phyloP scores from a whole-genome alignment of 768 basidiomycete species.

The Tulasnella sp. region DNA sequence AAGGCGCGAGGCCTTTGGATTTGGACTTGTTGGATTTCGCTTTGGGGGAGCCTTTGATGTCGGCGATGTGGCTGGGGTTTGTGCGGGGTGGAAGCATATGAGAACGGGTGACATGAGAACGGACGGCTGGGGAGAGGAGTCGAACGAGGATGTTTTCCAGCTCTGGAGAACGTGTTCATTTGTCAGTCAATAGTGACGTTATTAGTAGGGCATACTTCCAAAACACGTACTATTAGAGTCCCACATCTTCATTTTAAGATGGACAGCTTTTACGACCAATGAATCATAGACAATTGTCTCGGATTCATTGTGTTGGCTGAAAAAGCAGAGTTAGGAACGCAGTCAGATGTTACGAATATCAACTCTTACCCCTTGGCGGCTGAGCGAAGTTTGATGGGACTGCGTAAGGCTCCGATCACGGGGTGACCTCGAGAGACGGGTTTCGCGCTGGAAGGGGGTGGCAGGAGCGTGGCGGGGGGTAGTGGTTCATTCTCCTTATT shows the following conservation, averaged over 20 bases:
- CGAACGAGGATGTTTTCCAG: conserved; percentile 27
- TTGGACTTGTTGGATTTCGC: background rate
- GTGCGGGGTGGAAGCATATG: conserved; percentile 21
- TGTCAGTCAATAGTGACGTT: too few species aligned
- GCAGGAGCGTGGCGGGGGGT: background rate
- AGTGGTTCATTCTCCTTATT: conserved; percentile 22
- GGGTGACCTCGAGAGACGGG: background rate
- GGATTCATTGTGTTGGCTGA: background rate
- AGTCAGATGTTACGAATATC: too few species aligned
- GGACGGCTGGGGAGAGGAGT: conserved; percentile 25
- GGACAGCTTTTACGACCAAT: conserved; percentile 54
- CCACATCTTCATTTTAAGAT: conserved; percentile 83
- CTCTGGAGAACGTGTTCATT: conserved; percentile 23
- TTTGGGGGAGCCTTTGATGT: conserved; percentile 30
- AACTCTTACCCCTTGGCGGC: background rate
- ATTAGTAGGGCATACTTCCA: too few species aligned
- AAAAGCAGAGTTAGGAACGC: too few species aligned
- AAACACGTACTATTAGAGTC: conserved; percentile 36
- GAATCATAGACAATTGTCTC: conserved; percentile 32
- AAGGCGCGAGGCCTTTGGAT: background rate
- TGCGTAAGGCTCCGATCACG: conserved; percentile 4
- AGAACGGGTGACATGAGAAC: conserved; percentile 26
- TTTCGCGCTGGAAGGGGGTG: background rate
- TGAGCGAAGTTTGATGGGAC: conserved; percentile 17
- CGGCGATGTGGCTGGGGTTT: conserved; percentile 42